These are phyloP conservation scores for Kalanchoe fedtschenkoi DNA, from an alignment of 164 flowering plant genomes.

Conservation along the genomic window DNA sequence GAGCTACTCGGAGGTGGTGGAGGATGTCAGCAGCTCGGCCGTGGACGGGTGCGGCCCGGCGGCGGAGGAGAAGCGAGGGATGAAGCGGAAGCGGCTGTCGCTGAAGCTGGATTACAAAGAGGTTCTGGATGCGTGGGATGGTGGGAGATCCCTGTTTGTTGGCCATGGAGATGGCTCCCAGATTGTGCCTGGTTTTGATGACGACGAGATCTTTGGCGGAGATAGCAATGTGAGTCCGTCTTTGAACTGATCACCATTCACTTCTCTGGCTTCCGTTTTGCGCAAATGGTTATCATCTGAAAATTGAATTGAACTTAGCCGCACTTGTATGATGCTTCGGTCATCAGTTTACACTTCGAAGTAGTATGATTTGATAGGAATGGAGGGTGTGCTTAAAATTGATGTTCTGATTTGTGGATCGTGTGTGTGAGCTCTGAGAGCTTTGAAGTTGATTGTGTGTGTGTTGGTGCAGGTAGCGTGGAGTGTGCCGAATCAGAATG, in stretches of 20 bases:
- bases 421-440: background rate
- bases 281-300: too few species aligned
- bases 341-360: too few species aligned
- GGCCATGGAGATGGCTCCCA: constrained; percentile 28
- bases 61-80: constrained; percentile 20
- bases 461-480: constrained; percentile 16
- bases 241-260: background rate
- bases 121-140: constrained; percentile 70
- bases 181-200: constrained; percentile 51
- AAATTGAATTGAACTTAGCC: too few species aligned
- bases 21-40: constrained; percentile 11
- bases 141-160: constrained; percentile 53
- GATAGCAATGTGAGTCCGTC: background rate
- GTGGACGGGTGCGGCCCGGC: background rate
- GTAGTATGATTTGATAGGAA: too few species aligned
- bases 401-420: too few species aligned
- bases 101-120: constrained; percentile 76
- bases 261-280: background rate
- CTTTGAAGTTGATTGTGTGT: constrained; percentile 7
- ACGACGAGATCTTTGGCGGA: constrained; percentile 11
- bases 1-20: constrained; percentile 41
- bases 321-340: too few species aligned
- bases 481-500: constrained; percentile 34
- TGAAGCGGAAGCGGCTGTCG: constrained; percentile 16
- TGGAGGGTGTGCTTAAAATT: too few species aligned